Evolutionary conservation across 2,329 filamentous ascomycete genomes (phyloP).

Genomic region (Ophiobolus disseminans): DNA sequence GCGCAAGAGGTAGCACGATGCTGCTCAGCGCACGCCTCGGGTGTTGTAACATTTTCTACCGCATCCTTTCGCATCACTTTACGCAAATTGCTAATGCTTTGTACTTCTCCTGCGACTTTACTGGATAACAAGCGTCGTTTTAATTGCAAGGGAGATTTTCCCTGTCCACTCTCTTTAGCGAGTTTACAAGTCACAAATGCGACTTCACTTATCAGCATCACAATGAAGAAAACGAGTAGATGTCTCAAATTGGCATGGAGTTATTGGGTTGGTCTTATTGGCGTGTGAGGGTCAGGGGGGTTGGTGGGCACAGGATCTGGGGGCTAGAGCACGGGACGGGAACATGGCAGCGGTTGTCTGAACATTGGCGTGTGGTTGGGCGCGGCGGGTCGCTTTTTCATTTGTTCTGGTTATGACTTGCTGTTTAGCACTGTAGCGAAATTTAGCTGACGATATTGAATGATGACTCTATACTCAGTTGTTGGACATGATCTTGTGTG

Average conservation of each 20-base stretch:
- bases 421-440: constrained; percentile 35
- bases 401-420: constrained; percentile 27
- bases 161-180: constrained; percentile 15
- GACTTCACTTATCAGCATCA: constrained; percentile 1
- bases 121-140: constrained; percentile 19
- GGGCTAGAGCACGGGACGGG: constrained; percentile 5
- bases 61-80: constrained; percentile 13
- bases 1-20: constrained; percentile 64
- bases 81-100: constrained; percentile 12
- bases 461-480: constrained; percentile 15
- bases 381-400: constrained; percentile 13
- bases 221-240: constrained; percentile 4
- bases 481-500: neutral
- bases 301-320: constrained; percentile 7
- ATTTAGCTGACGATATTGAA: constrained; percentile 41
- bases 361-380: constrained; percentile 10
- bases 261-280: constrained; percentile 13
- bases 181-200: constrained; percentile 8
- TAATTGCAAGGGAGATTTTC: neutral
- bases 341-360: constrained; percentile 12
- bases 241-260: constrained; percentile 20
- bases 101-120: constrained; percentile 8
- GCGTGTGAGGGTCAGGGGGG: constrained; percentile 1
- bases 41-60: constrained; percentile 5
- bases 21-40: neutral